These are phyloP conservation scores for Lachancea fermentati DNA, from an alignment of 805 yeast species.

Conservation along the genomic window DNA sequence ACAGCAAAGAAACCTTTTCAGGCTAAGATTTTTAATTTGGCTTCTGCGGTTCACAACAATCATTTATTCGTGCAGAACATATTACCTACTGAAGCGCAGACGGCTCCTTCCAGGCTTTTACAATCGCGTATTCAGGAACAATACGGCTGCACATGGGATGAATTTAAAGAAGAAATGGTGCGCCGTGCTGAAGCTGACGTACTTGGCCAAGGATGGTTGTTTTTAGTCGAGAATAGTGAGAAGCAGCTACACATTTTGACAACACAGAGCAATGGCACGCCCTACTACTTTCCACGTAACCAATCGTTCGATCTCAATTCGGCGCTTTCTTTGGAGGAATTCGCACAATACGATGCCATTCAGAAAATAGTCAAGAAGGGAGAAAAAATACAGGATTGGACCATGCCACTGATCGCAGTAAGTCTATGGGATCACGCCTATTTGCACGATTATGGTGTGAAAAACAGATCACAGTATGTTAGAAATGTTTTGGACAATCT, in stretches of 20 bases:
- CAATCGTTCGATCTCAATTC: conserved; percentile 75
- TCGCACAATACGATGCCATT: conserved; percentile 39
- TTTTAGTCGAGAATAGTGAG: conserved; percentile 58
- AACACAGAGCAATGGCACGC: conserved; percentile 72
- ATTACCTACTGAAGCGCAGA: conserved; percentile 16
- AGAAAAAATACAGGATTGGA: conserved; percentile 47
- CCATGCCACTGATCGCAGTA: conserved; percentile 60
- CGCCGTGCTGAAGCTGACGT: conserved; percentile 42
- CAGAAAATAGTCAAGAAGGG: conserved; percentile 35
- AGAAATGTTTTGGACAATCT: conserved; percentile 70
- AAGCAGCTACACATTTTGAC: conserved; percentile 50
- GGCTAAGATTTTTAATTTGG: conserved; percentile 71
- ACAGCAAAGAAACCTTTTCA: conserved; percentile 62
- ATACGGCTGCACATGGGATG: conserved; percentile 36
- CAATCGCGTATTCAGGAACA: conserved; percentile 33
- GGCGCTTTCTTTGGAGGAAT: conserved; percentile 53
- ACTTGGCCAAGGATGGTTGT: conserved; percentile 69
- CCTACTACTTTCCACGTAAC: conserved; percentile 61
- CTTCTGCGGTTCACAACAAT: conserved; percentile 88
- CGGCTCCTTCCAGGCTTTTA: conserved; percentile 36
- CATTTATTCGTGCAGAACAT: conserved; percentile 75
- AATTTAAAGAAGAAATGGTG: conserved; percentile 46
- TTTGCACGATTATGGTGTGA: conserved; percentile 73
- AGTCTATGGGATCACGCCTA: conserved; percentile 91
- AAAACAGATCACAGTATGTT: conserved; percentile 65